Percentiles rank a stretch among this genome's conserved stretches.
Conservation (phyloP, 208 protist species). For the Leishmania tarentolae region DNA sequence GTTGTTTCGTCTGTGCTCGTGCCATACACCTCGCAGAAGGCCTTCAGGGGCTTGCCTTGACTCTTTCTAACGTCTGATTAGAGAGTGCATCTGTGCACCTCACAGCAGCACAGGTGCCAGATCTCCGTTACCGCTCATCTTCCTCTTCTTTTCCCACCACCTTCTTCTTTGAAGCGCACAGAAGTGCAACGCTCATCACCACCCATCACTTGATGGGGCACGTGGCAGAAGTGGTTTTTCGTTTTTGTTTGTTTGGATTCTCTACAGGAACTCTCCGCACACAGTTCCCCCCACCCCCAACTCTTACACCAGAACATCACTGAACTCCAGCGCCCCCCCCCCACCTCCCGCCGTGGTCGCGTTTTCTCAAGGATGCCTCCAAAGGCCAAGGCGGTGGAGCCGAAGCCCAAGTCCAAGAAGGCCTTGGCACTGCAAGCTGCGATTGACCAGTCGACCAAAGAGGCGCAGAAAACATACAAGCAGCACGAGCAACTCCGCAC, state of each 20-base stretch:
- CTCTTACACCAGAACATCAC: neutral
- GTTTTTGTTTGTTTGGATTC: neutral
- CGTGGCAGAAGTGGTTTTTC: neutral
- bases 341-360: neutral
- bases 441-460: slow-evolving; percentile 53
- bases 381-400: slow-evolving; percentile 40
- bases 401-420: slow-evolving; percentile 66
- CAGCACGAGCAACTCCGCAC: slow-evolving; percentile 79
- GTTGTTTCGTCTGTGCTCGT: neutral
- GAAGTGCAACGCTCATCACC: too few species aligned
- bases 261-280: neutral
- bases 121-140: neutral
- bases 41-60: neutral
- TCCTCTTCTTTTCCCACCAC: neutral
- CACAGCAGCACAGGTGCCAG: neutral
- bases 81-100: neutral
- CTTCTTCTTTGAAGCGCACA: neutral
- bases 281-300: too few species aligned
- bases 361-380: slow-evolving; percentile 32
- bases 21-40: too few species aligned
- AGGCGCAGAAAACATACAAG: slow-evolving; percentile 77
- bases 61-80: neutral
- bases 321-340: neutral
- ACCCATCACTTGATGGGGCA: neutral
- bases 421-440: slow-evolving; percentile 49